Evolutionary conservation across 1,284 basidiomycete species (phyloP).

Genomic region (Trametes versicolor): DNA sequence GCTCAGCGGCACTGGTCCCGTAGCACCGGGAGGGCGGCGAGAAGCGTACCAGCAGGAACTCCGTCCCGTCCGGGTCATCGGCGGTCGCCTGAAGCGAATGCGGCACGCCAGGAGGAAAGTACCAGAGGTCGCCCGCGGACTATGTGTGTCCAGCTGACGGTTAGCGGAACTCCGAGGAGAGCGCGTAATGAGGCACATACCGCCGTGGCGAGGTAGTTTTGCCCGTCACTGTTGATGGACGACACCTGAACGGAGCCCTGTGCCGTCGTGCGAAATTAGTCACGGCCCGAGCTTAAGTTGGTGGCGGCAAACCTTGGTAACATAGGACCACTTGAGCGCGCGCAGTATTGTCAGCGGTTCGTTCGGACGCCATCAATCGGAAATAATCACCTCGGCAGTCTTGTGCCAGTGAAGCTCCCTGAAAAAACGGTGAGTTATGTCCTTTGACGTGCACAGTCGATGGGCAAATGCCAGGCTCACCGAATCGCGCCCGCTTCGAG

Average conservation of each 20-base stretch:
- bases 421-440: conserved; percentile 5
- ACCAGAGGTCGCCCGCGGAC: conserved; percentile 58
- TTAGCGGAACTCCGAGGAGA: conserved; percentile 3
- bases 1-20: conserved; percentile 1
- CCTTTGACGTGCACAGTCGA: conserved; percentile 1
- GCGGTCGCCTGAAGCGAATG: conserved; percentile 67
- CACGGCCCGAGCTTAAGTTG: conserved; percentile 8
- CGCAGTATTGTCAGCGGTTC: conserved; percentile 21
- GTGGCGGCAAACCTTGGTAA: conserved; percentile 56
- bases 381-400: conserved; percentile 62
- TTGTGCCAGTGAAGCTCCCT: conserved; percentile 83
- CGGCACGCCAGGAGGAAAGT: conserved; percentile 68
- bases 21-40: background rate
- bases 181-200: conserved; percentile 24
- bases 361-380: background rate
- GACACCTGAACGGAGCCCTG: conserved; percentile 71
- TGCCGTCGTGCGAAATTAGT: conserved; percentile 19
- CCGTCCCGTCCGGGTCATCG: conserved; percentile 65
- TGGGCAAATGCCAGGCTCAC: conserved; percentile 44
- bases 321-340: conserved; percentile 67
- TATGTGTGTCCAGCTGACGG: conserved; percentile 24
- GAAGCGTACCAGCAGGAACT: conserved; percentile 72
- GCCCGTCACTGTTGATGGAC: conserved; percentile 66
- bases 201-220: conserved; percentile 66
- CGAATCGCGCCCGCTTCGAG: conserved; percentile 70